A percentile compares a stretch with the other conserved stretches of the same genome.
These are phyloP conservation scores for Aureobasidium mangrovei DNA, from an alignment of 2,329 filamentous ascomycete species.

Conservation along the genomic window DNA sequence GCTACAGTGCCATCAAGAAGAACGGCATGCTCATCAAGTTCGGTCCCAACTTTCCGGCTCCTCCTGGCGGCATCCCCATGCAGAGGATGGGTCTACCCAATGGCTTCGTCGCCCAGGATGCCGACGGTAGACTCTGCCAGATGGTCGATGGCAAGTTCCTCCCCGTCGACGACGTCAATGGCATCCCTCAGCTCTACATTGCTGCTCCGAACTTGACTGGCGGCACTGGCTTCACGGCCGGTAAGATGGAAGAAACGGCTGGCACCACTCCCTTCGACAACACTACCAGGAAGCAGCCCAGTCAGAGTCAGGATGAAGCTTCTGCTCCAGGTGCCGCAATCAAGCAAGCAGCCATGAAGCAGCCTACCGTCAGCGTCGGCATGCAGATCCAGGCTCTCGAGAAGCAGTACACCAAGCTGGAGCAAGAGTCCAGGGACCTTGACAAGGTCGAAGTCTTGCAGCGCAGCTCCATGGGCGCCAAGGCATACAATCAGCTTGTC, in stretches of 20 bases:
- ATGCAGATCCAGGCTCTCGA: slow-evolving; percentile 29
- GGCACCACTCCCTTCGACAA: slow-evolving; percentile 13
- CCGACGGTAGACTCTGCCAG: slow-evolving; percentile 29
- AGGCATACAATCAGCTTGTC: slow-evolving; percentile 25
- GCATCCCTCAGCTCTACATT: slow-evolving; percentile 28
- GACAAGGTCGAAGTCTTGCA: slow-evolving; percentile 31
- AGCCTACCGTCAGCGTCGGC: slow-evolving; percentile 21
- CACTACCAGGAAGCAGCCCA: neutral
- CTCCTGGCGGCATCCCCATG: slow-evolving; percentile 22
- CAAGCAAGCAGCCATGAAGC: slow-evolving; percentile 8
- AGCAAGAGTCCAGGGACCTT: slow-evolving; percentile 28
- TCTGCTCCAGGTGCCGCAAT: slow-evolving; percentile 2
- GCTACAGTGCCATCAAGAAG: slow-evolving; percentile 30
- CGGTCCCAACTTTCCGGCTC: slow-evolving; percentile 27
- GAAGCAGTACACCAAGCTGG: slow-evolving; percentile 29
- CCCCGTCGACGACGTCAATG: slow-evolving; percentile 27
- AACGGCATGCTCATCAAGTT: slow-evolving; percentile 32
- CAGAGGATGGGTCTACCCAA: slow-evolving; percentile 21
- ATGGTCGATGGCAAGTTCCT: slow-evolving; percentile 29
- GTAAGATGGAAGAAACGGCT: slow-evolving; percentile 15
- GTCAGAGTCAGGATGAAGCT: neutral
- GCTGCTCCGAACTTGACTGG: slow-evolving; percentile 27
- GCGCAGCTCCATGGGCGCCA: slow-evolving; percentile 24
- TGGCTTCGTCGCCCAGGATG: slow-evolving; percentile 30
- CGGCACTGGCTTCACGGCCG: slow-evolving; percentile 18